Evolutionary conservation across 1,284 basidiomycete genomes (phyloP), one percentile per base, ranked within the genome.

Genomic region (Vanrija sp.): DNA sequence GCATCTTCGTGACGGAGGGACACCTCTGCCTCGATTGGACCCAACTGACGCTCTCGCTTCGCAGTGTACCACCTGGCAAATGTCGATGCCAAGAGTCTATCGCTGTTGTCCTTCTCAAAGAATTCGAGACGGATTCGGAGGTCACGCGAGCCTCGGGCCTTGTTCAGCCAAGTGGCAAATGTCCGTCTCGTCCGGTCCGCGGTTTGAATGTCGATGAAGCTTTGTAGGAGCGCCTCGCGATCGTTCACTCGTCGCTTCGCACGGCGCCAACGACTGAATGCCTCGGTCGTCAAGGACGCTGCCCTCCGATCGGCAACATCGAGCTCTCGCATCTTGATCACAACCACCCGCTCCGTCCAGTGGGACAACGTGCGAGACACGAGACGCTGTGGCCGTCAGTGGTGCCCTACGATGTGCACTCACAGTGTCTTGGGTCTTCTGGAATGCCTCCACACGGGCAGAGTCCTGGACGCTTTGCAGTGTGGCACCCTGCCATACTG

Each of bases 301-400:
- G 66, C 62, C 10, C 67, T 63, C 29, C 63, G 54, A 38, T 68
- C 65, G 0, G 63, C 54, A 1, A 68, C 61, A 26, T 68, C 65
- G 2, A 72, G 55, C 52, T 75, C 69, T 2, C 65, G 64, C 14
- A 71, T 63, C 56, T 75, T 74, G 56, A 74, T 55, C 42, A 66
- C 65, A 5, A 75, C 60, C 28, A 74, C 68, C 8, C 66, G 58
- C 12, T 59, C 58, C 2, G 69, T 71, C 72, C 72, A 74, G 14
- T 52, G 54, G 0, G 57, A 50, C 7, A 73, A 55, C 15, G 47
- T 38, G 0, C 19, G 38, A 8, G 54, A 49, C n/a, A 66, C 23
- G 7, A 63, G 40, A 2, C 55, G 58, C 58, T 65, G 43, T 3
- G 0, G 14, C n/a, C 9, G 34, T 52, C 14, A 46, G 49, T 14